Base-by-base conservation (phyloP, 148 eudicot species). In the Fagopyrum tataricum region DNA sequence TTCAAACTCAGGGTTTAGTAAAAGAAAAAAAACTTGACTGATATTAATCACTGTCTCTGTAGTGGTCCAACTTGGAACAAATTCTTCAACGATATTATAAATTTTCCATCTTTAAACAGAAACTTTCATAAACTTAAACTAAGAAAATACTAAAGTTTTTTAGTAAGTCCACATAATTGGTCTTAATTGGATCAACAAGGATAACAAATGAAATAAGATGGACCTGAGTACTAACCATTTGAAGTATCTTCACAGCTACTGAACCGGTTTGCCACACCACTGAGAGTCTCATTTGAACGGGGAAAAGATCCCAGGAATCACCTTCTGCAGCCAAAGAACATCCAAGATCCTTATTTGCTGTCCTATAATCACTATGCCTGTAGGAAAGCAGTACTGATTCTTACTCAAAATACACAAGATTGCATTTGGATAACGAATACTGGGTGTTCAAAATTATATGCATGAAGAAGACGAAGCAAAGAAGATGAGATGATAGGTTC, bases 351-450 rank as follows among this genome's bases (percentile, higher is more conserved):
- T 80, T 81, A 71, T 43, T 43, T 71, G 79, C 67, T 78, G 73
- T 70, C 75, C 75, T 78, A 80, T 70, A 61, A 80, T 93, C 90
- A 78, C 77, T 82, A 80, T 89, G 90, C 96, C 98, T 93, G 81
- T 76, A 76, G 68, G 67, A 46, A 80, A n/a, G 71, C 76, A 72
- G 70, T 78, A 62, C 37, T 77, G 73, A 39, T 80, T 76, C 84
- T 73, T 55, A 74, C 79, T 68, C 76, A 67, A 26, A 74, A 71
- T 46, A 42, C 46, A 53, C 40, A 40, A 39, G 44, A 68, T 17
- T 20, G 52, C 11, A 42, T 41, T n/a, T 15, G 17, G 11, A 40
- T 18, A 4, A 24, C 20, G 9, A 23, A 14, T 31, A 62, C 31
- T 62, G 42, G 14, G n/a, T 26, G 68, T 26, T 11, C 5, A 37